These are phyloP conservation scores for Esteya vermicola DNA, from an alignment of 2,329 filamentous ascomycete genomes.

Conservation along the genomic window DNA sequence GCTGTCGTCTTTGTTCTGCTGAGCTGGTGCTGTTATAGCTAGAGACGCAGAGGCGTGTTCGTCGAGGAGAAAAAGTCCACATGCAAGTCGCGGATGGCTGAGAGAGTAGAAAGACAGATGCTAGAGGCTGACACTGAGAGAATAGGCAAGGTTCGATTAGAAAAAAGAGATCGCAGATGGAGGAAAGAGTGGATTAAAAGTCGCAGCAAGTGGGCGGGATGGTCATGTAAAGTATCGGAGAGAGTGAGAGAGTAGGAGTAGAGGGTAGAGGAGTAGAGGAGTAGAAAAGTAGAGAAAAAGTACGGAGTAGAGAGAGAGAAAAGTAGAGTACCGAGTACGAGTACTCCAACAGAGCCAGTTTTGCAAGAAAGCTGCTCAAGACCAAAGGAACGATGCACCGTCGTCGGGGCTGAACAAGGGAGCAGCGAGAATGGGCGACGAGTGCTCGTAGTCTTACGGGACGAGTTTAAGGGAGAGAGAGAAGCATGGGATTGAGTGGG, in stretches of 20 bases:
- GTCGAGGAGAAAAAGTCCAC: background rate
- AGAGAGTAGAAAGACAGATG: too few species aligned
- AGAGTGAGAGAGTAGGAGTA: background rate
- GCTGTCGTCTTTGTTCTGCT: too few species aligned
- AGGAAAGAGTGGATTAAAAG: constrained; percentile 3
- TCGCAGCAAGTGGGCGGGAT: constrained; percentile 5
- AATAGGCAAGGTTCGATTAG: background rate
- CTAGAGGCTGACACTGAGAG: too few species aligned
- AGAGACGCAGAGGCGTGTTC: too few species aligned
- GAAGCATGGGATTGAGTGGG: constrained; percentile 1
- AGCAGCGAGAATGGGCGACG: constrained; percentile 1
- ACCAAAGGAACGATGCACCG: constrained; percentile 2
- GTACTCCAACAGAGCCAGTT: too few species aligned
- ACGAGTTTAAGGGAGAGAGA: background rate
- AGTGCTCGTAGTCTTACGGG: background rate
- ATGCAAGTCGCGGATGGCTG: background rate
- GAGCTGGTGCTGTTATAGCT: too few species aligned
- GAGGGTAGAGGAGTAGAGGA: too few species aligned
- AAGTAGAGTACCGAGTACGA: too few species aligned
- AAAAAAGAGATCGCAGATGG: background rate
- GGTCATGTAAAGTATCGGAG: constrained; percentile 7
- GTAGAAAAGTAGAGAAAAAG: constrained; percentile 1
- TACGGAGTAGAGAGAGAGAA: too few species aligned
- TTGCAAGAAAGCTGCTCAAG: too few species aligned
- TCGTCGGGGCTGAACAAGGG: constrained; percentile 8